phyloP scores from a whole-genome alignment of 495 filamentous ascomycete species.

The Glonium stellatum region DNA sequence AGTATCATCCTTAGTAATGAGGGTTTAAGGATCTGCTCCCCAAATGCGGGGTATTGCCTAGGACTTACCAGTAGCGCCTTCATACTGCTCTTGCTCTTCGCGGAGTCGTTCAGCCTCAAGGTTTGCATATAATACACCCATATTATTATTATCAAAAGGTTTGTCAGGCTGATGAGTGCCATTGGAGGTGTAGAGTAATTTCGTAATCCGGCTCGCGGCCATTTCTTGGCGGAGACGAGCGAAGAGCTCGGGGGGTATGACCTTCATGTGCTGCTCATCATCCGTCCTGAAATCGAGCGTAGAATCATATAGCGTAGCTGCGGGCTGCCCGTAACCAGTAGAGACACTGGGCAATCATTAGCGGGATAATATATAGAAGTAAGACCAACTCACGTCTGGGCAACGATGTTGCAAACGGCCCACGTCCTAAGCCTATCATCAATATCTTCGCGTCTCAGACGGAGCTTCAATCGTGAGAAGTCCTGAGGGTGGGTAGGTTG shows the following conservation, averaged over 20 bases:
- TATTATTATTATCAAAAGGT: background rate
- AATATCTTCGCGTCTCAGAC: slow-evolving; percentile 77
- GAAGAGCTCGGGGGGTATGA: slow-evolving; percentile 18
- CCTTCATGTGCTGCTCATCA: slow-evolving; percentile 23
- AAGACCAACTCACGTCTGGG: slow-evolving; percentile 54
- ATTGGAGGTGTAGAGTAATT: slow-evolving; percentile 19
- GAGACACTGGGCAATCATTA: slow-evolving; percentile 54
- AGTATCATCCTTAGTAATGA: background rate
- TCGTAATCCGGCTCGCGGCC: slow-evolving; percentile 27
- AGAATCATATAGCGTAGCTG: slow-evolving; percentile 84
- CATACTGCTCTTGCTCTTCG: slow-evolving; percentile 18
- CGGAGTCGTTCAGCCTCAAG: slow-evolving; percentile 21
- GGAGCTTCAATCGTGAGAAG: slow-evolving; percentile 74
- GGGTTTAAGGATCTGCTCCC: background rate
- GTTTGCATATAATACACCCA: slow-evolving; percentile 15
- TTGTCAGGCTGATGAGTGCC: slow-evolving; percentile 6
- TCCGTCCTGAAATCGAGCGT: slow-evolving; percentile 48
- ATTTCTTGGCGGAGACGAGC: slow-evolving; percentile 27
- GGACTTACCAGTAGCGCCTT: slow-evolving; percentile 18
- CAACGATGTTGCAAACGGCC: slow-evolving; percentile 87
- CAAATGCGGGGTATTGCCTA: background rate
- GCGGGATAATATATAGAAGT: slow-evolving; percentile 5
- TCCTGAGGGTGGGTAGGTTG: slow-evolving; percentile 85
- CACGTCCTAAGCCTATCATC: slow-evolving; percentile 81
- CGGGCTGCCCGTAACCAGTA: slow-evolving; percentile 85